Evolutionary conservation across 2,329 filamentous ascomycete genomes (phyloP).

Genomic region (Juglanconis juglandina): DNA sequence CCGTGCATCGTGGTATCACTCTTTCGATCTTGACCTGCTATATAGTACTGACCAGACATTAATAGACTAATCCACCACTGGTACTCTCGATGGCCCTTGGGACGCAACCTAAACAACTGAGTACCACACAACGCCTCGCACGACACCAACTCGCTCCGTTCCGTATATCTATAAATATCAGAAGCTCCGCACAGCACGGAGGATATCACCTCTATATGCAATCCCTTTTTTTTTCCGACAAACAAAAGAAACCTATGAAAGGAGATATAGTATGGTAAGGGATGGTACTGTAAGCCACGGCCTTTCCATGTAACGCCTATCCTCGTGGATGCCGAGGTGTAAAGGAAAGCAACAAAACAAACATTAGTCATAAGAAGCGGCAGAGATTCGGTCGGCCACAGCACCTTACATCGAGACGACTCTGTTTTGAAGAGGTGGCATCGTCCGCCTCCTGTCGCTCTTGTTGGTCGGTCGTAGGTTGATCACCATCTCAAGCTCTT

Average conservation of each 20-base stretch:
- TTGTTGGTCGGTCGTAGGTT: conserved; percentile 42
- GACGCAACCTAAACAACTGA: neutral
- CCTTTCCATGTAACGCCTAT: conserved; percentile 8
- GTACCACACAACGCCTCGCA: neutral
- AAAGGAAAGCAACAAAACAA: conserved; percentile 14
- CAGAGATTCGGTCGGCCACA: neutral
- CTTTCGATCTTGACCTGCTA: conserved; percentile 1
- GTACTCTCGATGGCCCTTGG: neutral
- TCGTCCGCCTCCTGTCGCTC: conserved; percentile 34
- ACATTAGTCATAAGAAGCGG: conserved; percentile 16
- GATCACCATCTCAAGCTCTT: conserved; percentile 89
- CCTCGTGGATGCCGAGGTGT: conserved; percentile 2
- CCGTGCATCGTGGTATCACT: neutral
- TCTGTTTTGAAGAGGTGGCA: conserved; percentile 29
- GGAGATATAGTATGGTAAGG: neutral
- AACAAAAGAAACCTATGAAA: neutral
- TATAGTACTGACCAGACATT: conserved; percentile 13
- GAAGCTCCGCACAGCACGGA: neutral
- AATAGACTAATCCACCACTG: conserved; percentile 2
- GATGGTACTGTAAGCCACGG: conserved; percentile 1
- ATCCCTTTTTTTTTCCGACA: conserved; percentile 2
- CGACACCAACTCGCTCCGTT: neutral
- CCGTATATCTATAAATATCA: conserved; percentile 10
- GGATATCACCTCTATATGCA: conserved; percentile 4
- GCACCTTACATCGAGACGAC: conserved; percentile 39